Percentiles rank a stretch among this genome's conserved stretches.
These are phyloP conservation scores for Carex pumila DNA, from an alignment of 176 grass and related monocot species.

Conservation along the genomic window DNA sequence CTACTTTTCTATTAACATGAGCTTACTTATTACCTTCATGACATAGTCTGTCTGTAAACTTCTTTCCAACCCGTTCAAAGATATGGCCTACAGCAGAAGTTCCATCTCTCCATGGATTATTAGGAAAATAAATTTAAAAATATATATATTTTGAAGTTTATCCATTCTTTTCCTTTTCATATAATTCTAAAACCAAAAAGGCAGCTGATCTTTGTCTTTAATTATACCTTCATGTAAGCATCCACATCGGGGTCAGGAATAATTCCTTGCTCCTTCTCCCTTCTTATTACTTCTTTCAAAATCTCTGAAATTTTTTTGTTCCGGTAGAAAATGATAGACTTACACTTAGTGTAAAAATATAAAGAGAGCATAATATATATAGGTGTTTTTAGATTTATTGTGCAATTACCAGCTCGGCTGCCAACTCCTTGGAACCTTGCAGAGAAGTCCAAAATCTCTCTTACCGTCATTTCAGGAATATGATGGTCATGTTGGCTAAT, in stretches of 20 bases:
- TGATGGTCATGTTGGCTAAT: constrained; percentile 48
- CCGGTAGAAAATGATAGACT: not conserved
- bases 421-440: constrained; percentile 62
- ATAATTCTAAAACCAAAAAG: not conserved
- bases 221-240: constrained; percentile 87
- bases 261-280: constrained; percentile 59
- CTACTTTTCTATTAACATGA: not conserved
- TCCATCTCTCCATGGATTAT: not conserved
- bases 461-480: constrained; percentile 59
- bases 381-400: not conserved
- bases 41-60: constrained; percentile 85
- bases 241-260: constrained; percentile 59
- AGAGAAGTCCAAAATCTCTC: constrained; percentile 52
- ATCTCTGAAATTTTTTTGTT: constrained; percentile 33
- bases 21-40: constrained; percentile 50
- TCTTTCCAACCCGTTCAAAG: constrained; percentile 59
- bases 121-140: not conserved
- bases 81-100: constrained; percentile 43
- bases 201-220: not conserved
- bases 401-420: constrained; percentile 36
- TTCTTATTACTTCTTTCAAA: constrained; percentile 57
- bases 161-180: too few relatives aligned
- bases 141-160: too few relatives aligned
- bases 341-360: not conserved
- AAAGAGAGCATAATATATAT: not conserved